Evolutionary conservation across 495 filamentous ascomycete genomes (phyloP), one percentile per base, ranked within the genome.

Genomic region (Niebla homalea): DNA sequence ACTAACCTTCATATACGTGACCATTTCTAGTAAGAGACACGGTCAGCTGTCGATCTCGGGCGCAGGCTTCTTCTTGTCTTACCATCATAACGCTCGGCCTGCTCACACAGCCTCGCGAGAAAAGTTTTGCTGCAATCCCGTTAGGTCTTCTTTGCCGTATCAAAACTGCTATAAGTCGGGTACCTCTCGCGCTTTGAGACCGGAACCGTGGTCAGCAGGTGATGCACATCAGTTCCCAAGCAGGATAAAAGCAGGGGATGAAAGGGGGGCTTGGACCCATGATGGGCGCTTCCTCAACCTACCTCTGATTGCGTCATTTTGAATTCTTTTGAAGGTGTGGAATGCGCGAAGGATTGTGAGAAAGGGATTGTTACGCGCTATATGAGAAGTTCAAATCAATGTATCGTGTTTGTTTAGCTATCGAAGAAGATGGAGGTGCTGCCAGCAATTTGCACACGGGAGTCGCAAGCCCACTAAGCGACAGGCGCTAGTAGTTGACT

Each of bases 61-160:
- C 41, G 19, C 29, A 21, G 15, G 36, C 45, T 25, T 35, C 36
- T 44, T 44, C 41, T n/a, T 18, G 37, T 25, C 83, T 71, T 72
- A 87, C 83, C 92, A 87, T 99, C 92, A 69, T 99, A 99, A 68
- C 92, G 92, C 80, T 99, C 92, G 65, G 92, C 92, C 83, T 99
- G 92, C 86, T 99, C 92, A 78, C 92, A 97, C 67, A 99, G 87
- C 76, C 92, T 82, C 65, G 92, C 92, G 67, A 99, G 87, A 79
- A 99, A 99, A 62, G 92, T 99, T 84, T 99, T 97, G 85, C 93
- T 98, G 70, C 64, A 67, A 55, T 57, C 64, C 49, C 54, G 66
- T 64, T 38, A 59, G 46, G 25, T 12, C 15, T 36, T 19, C n/a
- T 47, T 58, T 58, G 67, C 59, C 67, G 63, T 65, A 43, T 44